Base-by-base conservation (phyloP, 2,329 filamentous ascomycete species). In the Ascochyta koolunga region DNA sequence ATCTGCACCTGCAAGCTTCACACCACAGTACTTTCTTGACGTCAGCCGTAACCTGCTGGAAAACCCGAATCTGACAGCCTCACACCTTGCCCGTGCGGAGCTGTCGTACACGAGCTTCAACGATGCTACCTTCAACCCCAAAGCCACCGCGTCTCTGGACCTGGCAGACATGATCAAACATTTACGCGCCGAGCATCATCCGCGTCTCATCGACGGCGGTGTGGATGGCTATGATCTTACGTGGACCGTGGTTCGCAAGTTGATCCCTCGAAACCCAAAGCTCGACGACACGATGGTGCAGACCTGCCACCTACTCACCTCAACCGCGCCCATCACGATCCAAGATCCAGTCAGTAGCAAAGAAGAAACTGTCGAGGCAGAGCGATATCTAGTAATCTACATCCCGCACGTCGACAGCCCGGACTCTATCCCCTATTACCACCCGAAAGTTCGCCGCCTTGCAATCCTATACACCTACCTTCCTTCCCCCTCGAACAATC, bases 231-330 rank as follows among this genome's bases (percentile, higher is more conserved):
- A 76, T 54, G 60, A 66, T 22, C 77, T 86, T 27, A 79, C 82
- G 21, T 86, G 88, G 60, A 86, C 86, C 1, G 80, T 96, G 18
- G 83, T 96, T 7, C 83, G 93, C 54, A 88, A 82, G 56, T 78
- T 97, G 65, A 87, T 97, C 40, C 93, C 93, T 3, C 82, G 93
- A 44, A 96, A 96, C 72, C 85, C 87, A 2, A 82, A 87, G 49
- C 78, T 93, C 22, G 93, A 98, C 73, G 78, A 80, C 18, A 81
- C 88, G 1, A 75, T 97, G 59, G 83, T 91, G 52, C 93, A 98
- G 74, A 96, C 91, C 2, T 96, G 91, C 72, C 82, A 90, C 50
- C 83, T 93, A 58, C 90, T 91, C 71, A 66, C 59, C 1, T 75
- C 73, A 1, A 60, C 58, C 2, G 32, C 55, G 5, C 40, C 56